These are phyloP conservation scores for Galeopsis tetrahit DNA, from an alignment of 257 asterid genomes.

Conservation along the genomic window DNA sequence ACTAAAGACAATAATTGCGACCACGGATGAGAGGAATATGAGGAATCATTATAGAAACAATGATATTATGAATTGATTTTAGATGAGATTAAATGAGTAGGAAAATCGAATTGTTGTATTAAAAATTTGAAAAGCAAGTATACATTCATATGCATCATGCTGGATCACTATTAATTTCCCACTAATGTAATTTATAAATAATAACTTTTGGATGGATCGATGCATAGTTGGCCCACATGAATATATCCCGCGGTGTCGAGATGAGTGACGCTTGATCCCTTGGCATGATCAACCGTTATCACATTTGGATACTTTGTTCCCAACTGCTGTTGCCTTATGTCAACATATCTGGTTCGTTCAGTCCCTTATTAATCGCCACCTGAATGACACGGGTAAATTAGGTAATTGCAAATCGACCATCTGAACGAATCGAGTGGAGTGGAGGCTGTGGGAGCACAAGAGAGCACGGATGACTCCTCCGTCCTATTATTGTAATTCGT, in stretches of 20 bases:
- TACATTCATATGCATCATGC: not conserved
- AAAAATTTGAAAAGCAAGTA: not conserved
- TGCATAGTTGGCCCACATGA: not conserved
- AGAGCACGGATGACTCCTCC: not conserved
- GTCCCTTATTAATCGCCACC: not conserved
- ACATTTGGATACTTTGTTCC: not conserved
- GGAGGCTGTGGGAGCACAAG: not conserved
- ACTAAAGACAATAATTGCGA: too few species aligned
- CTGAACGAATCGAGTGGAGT: not conserved
- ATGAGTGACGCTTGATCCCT: not conserved
- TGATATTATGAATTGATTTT: too few species aligned
- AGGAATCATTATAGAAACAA: too few species aligned
- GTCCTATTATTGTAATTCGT: too few species aligned
- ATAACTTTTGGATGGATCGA: too few species aligned
- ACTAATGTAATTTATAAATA: too few species aligned
- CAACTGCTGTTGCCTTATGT: not conserved
- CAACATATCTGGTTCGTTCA: not conserved
- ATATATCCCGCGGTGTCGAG: not conserved
- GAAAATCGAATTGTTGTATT: not conserved
- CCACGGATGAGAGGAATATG: too few species aligned
- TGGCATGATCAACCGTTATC: not conserved
- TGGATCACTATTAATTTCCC: too few species aligned
- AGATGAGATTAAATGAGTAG: too few species aligned
- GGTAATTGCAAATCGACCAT: not conserved
- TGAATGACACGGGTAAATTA: constrained; percentile 1